phyloP scores from a whole-genome alignment of 2,329 filamentous ascomycete genomes.

The Trichoderma oligosporum region DNA sequence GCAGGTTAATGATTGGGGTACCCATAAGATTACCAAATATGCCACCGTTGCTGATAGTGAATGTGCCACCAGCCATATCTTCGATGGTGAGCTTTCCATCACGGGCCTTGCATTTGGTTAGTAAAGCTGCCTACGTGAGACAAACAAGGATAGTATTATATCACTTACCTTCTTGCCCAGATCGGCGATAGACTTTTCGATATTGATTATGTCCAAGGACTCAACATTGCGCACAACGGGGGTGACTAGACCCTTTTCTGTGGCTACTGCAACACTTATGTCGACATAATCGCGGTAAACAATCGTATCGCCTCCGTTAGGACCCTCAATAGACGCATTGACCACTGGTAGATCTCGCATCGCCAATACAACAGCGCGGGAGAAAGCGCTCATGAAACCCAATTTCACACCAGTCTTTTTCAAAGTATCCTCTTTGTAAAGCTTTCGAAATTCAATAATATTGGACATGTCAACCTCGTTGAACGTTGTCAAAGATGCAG shows the following conservation, averaged over 20 bases:
- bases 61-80: conserved; percentile 97
- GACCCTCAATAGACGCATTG: conserved; percentile 95
- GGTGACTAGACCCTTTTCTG: conserved; percentile 94
- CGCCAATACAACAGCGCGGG: conserved; percentile 80
- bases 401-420: conserved; percentile 97
- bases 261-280: conserved; percentile 94
- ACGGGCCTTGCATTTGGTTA: conserved; percentile 61
- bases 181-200: conserved; percentile 88
- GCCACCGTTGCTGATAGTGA: conserved; percentile 95
- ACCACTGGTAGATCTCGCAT: conserved; percentile 94
- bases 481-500: conserved; percentile 94
- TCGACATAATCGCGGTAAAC: conserved; percentile 98
- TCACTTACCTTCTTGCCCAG: conserved; percentile 82
- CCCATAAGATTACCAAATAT: conserved; percentile 97
- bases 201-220: conserved; percentile 77
- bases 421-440: conserved; percentile 93
- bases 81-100: conserved; percentile 97
- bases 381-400: conserved; percentile 99
- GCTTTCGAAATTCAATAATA: conserved; percentile 93
- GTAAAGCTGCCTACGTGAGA: not conserved
- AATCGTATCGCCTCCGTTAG: conserved; percentile 92
- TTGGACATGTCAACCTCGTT: conserved; percentile 99
- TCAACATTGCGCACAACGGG: conserved; percentile 95
- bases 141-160: not conserved
- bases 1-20: conserved; percentile 96